Conservation (phyloP, 2,329 filamentous ascomycete species). For the Lachnellula subtilissima region DNA sequence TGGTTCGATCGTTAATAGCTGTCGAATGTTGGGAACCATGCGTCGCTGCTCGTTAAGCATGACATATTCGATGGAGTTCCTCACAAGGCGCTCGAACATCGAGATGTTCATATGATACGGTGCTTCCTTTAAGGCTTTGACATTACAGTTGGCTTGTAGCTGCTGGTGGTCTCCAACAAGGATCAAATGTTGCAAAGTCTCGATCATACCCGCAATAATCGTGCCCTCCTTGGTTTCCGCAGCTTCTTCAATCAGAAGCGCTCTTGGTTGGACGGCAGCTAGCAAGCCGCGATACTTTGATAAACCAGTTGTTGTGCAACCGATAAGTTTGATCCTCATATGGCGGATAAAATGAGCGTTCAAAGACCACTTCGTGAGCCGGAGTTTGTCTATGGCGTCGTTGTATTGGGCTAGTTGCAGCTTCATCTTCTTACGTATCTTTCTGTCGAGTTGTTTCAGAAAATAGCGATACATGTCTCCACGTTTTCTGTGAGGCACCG, state of each 20-base stretch:
- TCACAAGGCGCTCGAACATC: constrained; percentile 63
- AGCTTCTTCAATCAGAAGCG: constrained; percentile 66
- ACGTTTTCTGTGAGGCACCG: constrained; percentile 22
- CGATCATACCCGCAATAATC: constrained; percentile 54
- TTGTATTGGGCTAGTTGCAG: constrained; percentile 20
- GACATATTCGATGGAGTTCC: constrained; percentile 50
- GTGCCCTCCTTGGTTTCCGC: constrained; percentile 54
- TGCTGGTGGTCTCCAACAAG: constrained; percentile 68
- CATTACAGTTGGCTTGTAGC: constrained; percentile 55
- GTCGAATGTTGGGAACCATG: constrained; percentile 66
- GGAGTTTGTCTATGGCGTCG: constrained; percentile 11
- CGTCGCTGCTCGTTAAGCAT: constrained; percentile 56
- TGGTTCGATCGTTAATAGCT: constrained; percentile 40
- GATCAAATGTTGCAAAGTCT: constrained; percentile 59
- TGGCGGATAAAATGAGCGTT: constrained; percentile 51
- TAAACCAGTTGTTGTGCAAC: constrained; percentile 60
- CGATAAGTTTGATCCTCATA: constrained; percentile 42
- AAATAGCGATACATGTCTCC: constrained; percentile 30
- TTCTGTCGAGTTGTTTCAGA: constrained; percentile 21
- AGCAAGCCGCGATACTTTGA: constrained; percentile 64
- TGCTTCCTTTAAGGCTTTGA: constrained; percentile 47
- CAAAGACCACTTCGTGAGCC: constrained; percentile 20
- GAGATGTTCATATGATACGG: constrained; percentile 60
- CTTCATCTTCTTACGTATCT: constrained; percentile 16
- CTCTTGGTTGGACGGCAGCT: constrained; percentile 53